Percentiles rank a stretch among this genome's conserved stretches.
Evolutionary conservation across 805 yeast species (phyloP).

Genomic region (Zygosaccharomyces bisporus): DNA sequence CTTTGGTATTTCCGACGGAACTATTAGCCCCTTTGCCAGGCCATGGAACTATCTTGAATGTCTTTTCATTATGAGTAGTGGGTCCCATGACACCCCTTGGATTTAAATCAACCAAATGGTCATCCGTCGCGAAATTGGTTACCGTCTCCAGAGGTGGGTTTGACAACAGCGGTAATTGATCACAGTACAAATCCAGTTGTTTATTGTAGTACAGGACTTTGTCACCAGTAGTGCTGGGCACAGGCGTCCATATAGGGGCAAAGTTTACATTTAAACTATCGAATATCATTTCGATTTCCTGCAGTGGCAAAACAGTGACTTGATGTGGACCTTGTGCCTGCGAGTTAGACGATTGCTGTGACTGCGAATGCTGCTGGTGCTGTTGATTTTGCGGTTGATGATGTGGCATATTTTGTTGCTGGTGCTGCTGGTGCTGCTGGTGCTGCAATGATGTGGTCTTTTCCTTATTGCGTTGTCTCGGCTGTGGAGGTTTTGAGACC

Average conservation of each 20-base stretch:
- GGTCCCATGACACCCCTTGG: conserved; percentile 29
- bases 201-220: conserved; percentile 57
- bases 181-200: conserved; percentile 56
- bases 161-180: conserved; percentile 51
- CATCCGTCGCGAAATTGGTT: conserved; percentile 33
- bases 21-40: conserved; percentile 8
- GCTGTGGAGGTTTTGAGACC: conserved; percentile 1
- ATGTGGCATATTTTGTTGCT: not conserved
- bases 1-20: conserved; percentile 8
- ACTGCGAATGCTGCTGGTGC: conserved; percentile 6
- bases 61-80: conserved; percentile 13
- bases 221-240: conserved; percentile 45
- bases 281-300: conserved; percentile 39
- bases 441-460: conserved; percentile 4
- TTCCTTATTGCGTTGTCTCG: conserved; percentile 1
- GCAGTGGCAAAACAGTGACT: conserved; percentile 34
- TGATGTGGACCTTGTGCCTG: conserved; percentile 10
- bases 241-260: conserved; percentile 59
- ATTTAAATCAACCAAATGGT: conserved; percentile 29
- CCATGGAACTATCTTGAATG: conserved; percentile 12
- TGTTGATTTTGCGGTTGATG: conserved; percentile 9
- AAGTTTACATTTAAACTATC: conserved; percentile 34
- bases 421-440: not conserved
- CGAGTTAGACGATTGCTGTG: conserved; percentile 5
- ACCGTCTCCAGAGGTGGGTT: conserved; percentile 37